phyloP scores from a whole-genome alignment of 306 rosid species.

The Bauhinia variegata region DNA sequence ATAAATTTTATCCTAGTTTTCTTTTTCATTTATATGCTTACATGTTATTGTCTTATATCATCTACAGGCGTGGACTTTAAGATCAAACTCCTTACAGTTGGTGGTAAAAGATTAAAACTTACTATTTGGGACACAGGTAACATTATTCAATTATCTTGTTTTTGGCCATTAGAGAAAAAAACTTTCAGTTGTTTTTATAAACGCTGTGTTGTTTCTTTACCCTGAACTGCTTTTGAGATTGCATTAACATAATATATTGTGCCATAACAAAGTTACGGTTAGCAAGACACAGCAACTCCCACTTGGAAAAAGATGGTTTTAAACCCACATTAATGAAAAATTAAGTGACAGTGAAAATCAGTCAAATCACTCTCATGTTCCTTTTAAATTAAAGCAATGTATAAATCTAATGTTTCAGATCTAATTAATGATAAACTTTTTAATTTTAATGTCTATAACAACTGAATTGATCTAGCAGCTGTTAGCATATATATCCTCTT shows the following conservation, averaged over 20 bases:
- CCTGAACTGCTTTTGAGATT: too few relatives aligned
- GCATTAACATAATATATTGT: too few relatives aligned
- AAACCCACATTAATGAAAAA: background rate
- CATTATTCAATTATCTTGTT: too few relatives aligned
- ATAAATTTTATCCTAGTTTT: background rate
- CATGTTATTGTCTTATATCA: slow-evolving; percentile 14
- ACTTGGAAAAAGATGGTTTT: background rate
- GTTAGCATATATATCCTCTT: background rate
- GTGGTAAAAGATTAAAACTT: slow-evolving; percentile 85
- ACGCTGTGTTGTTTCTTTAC: too few relatives aligned
- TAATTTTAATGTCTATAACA: background rate
- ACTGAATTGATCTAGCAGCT: background rate
- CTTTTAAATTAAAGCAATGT: background rate
- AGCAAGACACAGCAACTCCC: background rate
- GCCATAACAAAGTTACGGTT: too few relatives aligned
- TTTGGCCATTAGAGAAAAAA: too few relatives aligned
- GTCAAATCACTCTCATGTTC: background rate
- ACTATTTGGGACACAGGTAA: slow-evolving; percentile 99
- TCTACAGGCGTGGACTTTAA: slow-evolving; percentile 93
- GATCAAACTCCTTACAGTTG: slow-evolving; percentile 75
- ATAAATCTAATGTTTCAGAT: background rate
- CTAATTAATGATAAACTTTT: background rate
- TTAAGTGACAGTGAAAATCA: background rate
- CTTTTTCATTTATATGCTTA: background rate
- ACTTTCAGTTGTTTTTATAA: too few relatives aligned